Evolutionary conservation across 108 stramenopile species (phyloP).

Genomic region (Nitzschia sp.): DNA sequence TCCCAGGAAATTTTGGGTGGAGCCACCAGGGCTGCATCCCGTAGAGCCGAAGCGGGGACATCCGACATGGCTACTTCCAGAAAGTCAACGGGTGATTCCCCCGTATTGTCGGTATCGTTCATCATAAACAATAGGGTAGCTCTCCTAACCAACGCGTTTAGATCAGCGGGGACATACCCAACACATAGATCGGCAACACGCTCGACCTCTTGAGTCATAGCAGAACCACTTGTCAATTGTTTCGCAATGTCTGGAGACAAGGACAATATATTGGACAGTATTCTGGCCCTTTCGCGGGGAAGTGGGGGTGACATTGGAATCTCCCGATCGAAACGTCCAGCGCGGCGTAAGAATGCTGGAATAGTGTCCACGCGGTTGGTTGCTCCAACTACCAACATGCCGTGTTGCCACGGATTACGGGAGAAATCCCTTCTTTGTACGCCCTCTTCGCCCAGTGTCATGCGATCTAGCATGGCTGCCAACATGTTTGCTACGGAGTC

Average conservation of each 20-base stretch:
- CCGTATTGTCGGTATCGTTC: not conserved
- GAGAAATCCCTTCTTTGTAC: not conserved
- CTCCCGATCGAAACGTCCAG: slow-evolving; percentile 76
- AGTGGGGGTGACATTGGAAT: slow-evolving; percentile 61
- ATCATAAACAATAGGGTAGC: slow-evolving; percentile 29
- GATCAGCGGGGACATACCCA: slow-evolving; percentile 81
- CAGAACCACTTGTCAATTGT: not conserved
- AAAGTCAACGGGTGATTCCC: slow-evolving; percentile 1
- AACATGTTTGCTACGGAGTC: slow-evolving; percentile 54
- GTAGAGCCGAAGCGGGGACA: slow-evolving; percentile 60
- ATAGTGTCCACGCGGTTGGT: slow-evolving; percentile 81
- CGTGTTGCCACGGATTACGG: not conserved
- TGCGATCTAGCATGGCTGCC: slow-evolving; percentile 57
- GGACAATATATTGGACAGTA: slow-evolving; percentile 39
- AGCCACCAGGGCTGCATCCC: slow-evolving; percentile 64
- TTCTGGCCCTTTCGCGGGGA: slow-evolving; percentile 46
- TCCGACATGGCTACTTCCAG: slow-evolving; percentile 23
- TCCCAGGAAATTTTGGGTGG: slow-evolving; percentile 73
- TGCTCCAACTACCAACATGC: slow-evolving; percentile 66
- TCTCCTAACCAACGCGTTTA: slow-evolving; percentile 64
- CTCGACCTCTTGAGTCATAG: slow-evolving; percentile 1
- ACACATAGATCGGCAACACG: slow-evolving; percentile 72
- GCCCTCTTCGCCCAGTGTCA: slow-evolving; percentile 17
- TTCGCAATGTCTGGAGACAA: too few relatives aligned
- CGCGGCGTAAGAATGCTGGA: slow-evolving; percentile 65